A percentile compares a stretch with the other conserved stretches of the same genome.
Conservation (phyloP, 306 rosid genomes). For the Alnus rubra region DNA sequence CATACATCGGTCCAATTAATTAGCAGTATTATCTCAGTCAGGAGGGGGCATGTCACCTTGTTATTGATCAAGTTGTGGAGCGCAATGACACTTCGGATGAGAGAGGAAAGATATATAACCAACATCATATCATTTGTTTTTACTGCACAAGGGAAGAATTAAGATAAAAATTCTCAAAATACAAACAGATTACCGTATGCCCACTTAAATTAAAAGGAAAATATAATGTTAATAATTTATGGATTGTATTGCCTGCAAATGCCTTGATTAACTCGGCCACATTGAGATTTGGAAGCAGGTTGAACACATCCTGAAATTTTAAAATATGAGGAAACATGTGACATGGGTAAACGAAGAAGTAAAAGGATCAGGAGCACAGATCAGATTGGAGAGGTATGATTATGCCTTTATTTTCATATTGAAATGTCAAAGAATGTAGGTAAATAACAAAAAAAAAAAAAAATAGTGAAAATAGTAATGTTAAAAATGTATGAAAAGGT, state of each 20-base stretch:
- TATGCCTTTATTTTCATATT: neutral
- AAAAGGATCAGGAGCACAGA: neutral
- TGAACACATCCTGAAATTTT: constrained; percentile 55
- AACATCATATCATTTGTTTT: constrained; percentile 70
- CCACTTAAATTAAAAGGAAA: neutral
- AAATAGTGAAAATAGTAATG: neutral
- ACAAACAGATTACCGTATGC: neutral
- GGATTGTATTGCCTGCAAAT: constrained; percentile 42
- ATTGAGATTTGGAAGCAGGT: constrained; percentile 61
- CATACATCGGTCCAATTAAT: too few relatives aligned
- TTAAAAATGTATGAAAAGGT: neutral
- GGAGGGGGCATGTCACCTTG: constrained; percentile 38
- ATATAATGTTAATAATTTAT: neutral
- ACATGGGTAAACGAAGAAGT: neutral
- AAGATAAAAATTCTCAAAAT: neutral
- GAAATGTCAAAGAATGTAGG: neutral
- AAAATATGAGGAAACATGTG: neutral
- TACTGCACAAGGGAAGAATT: constrained; percentile 38
- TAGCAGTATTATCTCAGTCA: neutral
- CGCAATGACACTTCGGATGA: constrained; percentile 64
- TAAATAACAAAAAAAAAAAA: neutral
- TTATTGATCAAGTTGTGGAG: constrained; percentile 72
- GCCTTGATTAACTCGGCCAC: constrained; percentile 56
- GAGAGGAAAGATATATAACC: constrained; percentile 62
- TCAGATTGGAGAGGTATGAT: neutral